Evolutionary conservation across 2,329 filamentous ascomycete species (phyloP).

Genomic region (Pseudopithomyces maydicus): DNA sequence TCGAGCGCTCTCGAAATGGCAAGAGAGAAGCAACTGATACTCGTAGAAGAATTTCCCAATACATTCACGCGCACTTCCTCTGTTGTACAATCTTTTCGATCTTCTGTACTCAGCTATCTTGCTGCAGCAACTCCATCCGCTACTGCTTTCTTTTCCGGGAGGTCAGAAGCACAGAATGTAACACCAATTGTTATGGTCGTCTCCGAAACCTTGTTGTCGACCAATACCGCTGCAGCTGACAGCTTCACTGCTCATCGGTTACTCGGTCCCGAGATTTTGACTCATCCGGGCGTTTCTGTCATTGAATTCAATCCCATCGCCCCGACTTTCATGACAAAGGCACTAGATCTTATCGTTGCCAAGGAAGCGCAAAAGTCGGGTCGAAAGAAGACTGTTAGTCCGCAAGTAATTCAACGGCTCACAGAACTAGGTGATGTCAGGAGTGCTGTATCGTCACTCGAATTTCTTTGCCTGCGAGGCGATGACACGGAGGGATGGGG

Average conservation of each 20-base stretch:
- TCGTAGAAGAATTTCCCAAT: slow-evolving; percentile 58
- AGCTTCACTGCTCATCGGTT: slow-evolving; percentile 92
- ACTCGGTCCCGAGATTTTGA: slow-evolving; percentile 82
- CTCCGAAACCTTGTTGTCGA: slow-evolving; percentile 87
- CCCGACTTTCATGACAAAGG: slow-evolving; percentile 81
- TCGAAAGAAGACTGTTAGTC: slow-evolving; percentile 75
- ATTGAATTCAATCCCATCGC: slow-evolving; percentile 96
- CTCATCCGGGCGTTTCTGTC: slow-evolving; percentile 76
- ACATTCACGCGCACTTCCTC: slow-evolving; percentile 53
- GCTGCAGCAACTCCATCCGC: slow-evolving; percentile 67
- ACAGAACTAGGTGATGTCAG: slow-evolving; percentile 90
- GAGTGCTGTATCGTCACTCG: slow-evolving; percentile 87
- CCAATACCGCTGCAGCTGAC: slow-evolving; percentile 81
- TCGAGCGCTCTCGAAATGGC: slow-evolving; percentile 15
- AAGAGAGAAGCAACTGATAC: slow-evolving; percentile 48
- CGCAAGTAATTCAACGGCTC: slow-evolving; percentile 75
- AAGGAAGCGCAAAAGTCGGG: slow-evolving; percentile 85
- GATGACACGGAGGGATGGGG: slow-evolving; percentile 84
- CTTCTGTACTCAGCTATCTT: slow-evolving; percentile 75
- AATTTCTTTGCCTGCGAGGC: slow-evolving; percentile 87
- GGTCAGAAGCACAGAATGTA: slow-evolving; percentile 26
- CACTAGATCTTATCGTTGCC: slow-evolving; percentile 77
- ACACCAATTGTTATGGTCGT: slow-evolving; percentile 83
- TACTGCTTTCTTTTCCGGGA: slow-evolving; percentile 48
- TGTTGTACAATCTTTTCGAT: slow-evolving; percentile 64